Evolutionary conservation across 1,139 yeast genomes (phyloP), one percentile per base, ranked within the genome.

Genomic region (Tardiomyces digboiensis): DNA sequence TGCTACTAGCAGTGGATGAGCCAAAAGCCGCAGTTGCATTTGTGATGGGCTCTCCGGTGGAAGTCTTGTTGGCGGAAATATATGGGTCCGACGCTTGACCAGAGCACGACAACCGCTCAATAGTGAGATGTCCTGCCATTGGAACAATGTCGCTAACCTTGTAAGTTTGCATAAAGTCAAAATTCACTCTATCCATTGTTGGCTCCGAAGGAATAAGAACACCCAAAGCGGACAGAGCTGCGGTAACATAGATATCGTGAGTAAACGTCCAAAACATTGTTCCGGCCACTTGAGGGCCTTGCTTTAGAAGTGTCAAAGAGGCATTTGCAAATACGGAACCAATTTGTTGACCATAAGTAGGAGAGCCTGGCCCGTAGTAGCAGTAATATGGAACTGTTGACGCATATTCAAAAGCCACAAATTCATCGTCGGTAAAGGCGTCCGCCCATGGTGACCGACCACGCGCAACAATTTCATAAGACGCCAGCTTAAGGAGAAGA

Each of bases 201-300:
- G 33, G 33, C 10, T 26, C 33, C 5, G 33, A 26, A 5, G 67
- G 63, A 43, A 62, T 65, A 23, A 73, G 67, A 41, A 78, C 56
- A 3, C 81, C 82, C 42, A 77, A 62, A 2, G 80, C 74, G 21
- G 78, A 61, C 44, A 74, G 64, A 51, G 69, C 71, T 33, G 73
- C 66, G 39, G 74, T 67, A 38, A 80, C 59, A 54, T 79, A 80
- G 39, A 76, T 66, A 56, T 80, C 85, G 57, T 80, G 87, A 18
- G 79, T 66, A 59, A 80, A 80, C 13, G 75, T 66, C 49, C 75
- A 60, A 48, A 62, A 64, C 39, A 70, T 54, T 36, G 65, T 63
- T 39, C 60, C 61, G 7, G 51, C 52, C 18, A 47, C 45, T 26
- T 67, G 70, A 55, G 57, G 75, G 53, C 62, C 73, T 62, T 59